Base-by-base conservation (phyloP, 208 protist species). In the Leishmania turanica region DNA sequence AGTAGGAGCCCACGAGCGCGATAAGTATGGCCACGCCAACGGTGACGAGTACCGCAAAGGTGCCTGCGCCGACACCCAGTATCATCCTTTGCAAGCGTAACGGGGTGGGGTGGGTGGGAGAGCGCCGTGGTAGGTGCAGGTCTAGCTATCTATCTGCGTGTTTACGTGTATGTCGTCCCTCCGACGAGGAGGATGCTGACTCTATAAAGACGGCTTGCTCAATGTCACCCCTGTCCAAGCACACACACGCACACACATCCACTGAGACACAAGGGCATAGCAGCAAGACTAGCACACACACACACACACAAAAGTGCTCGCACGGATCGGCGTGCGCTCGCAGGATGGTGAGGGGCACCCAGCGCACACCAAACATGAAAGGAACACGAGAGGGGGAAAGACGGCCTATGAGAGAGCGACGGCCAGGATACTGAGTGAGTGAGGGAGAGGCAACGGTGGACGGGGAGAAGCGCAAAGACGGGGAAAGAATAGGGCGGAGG, bases 21-120 rank as follows among this genome's bases (percentile, higher is more conserved):
- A 84, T 65, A 49, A 94, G 45, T 53, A 96, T 74, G 42, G 86
- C 91, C 40, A 96, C 83, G 64, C 60, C 84, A 34, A 90, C 83
- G 34, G 88, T 79, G 58, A 96, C 64, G 13, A 96, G 79, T 69
- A 97, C 86, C 5, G 91, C 90, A 65, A 96, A 96, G n/a, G 90
- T 95, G 47, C 92, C 94, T 9, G 87, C 90, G 19, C 92, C 91
- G 37, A 97, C 87, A 70, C 91, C 90, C 4, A 94, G 76, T 78
- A 94, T 92, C 86, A 95, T 91, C 77, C n/a, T 62, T 40, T 58
- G 8, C 49, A 37, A 42, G 31, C 51, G 70, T 42, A 31, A 45
- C 27, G 8, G n/a, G 51, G 11, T 31, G 24, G 6, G 49, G 47
- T 54, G 42, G 45, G 68, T 24, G 37, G n/a, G 66, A 47, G 15